Percentiles rank a stretch among this genome's conserved stretches.
Conservation (phyloP, 2,329 filamentous ascomycete genomes). For the Ophiocordyceps polyrhachis-furcata region DNA sequence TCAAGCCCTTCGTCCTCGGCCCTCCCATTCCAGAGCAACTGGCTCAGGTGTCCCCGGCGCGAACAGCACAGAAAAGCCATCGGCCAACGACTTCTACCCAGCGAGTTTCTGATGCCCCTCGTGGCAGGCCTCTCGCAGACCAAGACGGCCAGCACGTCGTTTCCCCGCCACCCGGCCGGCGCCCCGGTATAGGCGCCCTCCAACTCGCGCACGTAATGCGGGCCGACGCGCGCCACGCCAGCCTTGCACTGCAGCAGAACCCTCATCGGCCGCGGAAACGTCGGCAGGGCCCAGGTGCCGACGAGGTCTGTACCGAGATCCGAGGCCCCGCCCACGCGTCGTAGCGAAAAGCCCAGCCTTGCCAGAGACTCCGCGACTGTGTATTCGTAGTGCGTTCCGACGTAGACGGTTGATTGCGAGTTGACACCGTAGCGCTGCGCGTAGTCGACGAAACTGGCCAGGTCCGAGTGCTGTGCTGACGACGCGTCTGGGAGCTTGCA, state of each 20-base stretch:
- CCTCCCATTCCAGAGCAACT: constrained; percentile 54
- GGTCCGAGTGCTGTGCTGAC: constrained; percentile 37
- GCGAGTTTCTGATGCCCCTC: constrained; percentile 55
- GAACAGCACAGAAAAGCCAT: constrained; percentile 53
- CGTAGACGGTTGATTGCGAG: constrained; percentile 37
- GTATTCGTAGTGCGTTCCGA: constrained; percentile 67
- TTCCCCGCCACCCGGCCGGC: constrained; percentile 51
- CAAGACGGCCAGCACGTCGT: constrained; percentile 50
- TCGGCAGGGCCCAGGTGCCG: constrained; percentile 45
- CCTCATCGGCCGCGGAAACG: constrained; percentile 17
- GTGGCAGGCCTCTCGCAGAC: constrained; percentile 54
- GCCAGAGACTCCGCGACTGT: constrained; percentile 36
- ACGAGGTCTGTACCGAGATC: constrained; percentile 61
- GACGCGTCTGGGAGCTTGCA: constrained; percentile 19
- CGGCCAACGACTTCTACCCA: constrained; percentile 48
- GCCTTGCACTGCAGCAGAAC: constrained; percentile 54
- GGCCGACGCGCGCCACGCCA: constrained; percentile 29
- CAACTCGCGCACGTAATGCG: constrained; percentile 50
- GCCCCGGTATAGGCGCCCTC: constrained; percentile 62
- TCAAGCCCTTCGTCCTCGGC: constrained; percentile 45
- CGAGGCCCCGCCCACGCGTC: constrained; percentile 43
- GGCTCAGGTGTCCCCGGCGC: constrained; percentile 35
- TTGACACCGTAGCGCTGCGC: constrained; percentile 37
- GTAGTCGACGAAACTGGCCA: constrained; percentile 46
- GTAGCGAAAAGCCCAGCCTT: constrained; percentile 43